Conservation (phyloP, 2,329 filamentous ascomycete species). For the Calonectria leucothoes region DNA sequence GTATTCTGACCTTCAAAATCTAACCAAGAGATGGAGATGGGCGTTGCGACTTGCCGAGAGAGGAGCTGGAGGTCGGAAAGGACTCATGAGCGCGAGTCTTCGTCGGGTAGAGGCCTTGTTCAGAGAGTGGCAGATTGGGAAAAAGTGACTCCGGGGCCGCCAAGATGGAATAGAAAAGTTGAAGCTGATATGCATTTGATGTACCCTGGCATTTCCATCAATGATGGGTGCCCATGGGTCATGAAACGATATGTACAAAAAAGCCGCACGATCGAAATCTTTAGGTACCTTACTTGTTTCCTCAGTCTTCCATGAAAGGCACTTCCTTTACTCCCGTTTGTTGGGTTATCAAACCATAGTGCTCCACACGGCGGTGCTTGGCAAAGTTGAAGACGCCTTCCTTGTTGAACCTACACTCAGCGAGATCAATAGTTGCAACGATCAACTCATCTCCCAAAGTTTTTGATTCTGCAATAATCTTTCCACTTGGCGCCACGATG, state of each 20-base stretch:
- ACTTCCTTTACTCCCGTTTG: not conserved
- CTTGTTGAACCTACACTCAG: slow-evolving; percentile 1
- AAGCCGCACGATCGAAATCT: too few species aligned
- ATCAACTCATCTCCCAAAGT: slow-evolving; percentile 4
- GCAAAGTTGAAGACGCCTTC: slow-evolving; percentile 11
- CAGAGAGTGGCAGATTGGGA: not conserved
- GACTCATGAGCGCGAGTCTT: not conserved
- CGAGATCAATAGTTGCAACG: slow-evolving; percentile 8
- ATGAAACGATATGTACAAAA: not conserved
- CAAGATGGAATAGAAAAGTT: not conserved
- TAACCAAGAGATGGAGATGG: not conserved
- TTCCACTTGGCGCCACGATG: not conserved
- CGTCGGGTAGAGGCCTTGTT: not conserved
- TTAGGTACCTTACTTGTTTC: not conserved
- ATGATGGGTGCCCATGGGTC: not conserved
- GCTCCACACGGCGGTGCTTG: not conserved
- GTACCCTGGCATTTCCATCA: not conserved
- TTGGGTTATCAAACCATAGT: not conserved
- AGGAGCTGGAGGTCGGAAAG: not conserved
- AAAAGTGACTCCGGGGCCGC: not conserved
- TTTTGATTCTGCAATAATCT: slow-evolving; percentile 2
- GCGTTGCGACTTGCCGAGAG: not conserved
- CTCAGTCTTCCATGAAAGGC: not conserved
- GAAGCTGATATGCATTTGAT: not conserved
- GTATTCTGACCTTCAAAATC: not conserved